These are phyloP conservation scores for Fusarium praegraminearum DNA, from an alignment of 2,329 filamentous ascomycete species.

Conservation along the genomic window DNA sequence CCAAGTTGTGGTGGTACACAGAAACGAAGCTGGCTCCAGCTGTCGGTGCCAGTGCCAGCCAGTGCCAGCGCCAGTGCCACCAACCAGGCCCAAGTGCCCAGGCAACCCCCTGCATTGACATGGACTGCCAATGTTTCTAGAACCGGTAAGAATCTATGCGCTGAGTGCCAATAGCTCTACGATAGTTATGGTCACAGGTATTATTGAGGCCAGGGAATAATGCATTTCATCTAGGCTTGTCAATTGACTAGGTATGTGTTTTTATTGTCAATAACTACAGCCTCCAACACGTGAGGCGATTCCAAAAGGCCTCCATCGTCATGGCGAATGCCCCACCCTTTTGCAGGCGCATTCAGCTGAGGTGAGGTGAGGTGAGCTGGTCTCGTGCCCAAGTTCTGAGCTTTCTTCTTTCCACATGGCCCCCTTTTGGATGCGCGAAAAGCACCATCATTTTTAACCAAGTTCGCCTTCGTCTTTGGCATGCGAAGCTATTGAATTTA, in stretches of 20 bases:
- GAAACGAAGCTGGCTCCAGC: conserved; percentile 32
- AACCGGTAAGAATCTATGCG: conserved; percentile 45
- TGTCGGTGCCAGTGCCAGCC: conserved; percentile 23
- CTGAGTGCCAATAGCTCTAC: conserved; percentile 4
- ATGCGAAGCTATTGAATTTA: neutral
- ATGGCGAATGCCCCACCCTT: conserved; percentile 42
- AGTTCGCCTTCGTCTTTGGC: neutral
- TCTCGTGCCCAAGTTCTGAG: conserved; percentile 43
- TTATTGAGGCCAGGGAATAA: neutral
- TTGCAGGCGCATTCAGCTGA: conserved; percentile 36
- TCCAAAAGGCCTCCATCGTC: conserved; percentile 28
- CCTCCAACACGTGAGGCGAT: conserved; percentile 14
- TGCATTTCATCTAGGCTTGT: neutral
- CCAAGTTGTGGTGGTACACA: conserved; percentile 34
- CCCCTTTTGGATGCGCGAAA: conserved; percentile 8
- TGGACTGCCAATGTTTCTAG: conserved; percentile 44
- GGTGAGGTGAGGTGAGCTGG: conserved; percentile 22
- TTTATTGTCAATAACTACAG: conserved; percentile 2
- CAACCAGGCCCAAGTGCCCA: conserved; percentile 17
- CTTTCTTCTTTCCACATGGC: conserved; percentile 13
- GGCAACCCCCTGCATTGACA: conserved; percentile 45
- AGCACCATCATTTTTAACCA: neutral
- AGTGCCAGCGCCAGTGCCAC: conserved; percentile 29
- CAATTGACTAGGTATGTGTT: conserved; percentile 5
- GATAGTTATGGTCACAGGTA: neutral